These are phyloP conservation scores for Jackrogersella multiformis DNA, from an alignment of 495 filamentous ascomycete species.

Conservation along the genomic window DNA sequence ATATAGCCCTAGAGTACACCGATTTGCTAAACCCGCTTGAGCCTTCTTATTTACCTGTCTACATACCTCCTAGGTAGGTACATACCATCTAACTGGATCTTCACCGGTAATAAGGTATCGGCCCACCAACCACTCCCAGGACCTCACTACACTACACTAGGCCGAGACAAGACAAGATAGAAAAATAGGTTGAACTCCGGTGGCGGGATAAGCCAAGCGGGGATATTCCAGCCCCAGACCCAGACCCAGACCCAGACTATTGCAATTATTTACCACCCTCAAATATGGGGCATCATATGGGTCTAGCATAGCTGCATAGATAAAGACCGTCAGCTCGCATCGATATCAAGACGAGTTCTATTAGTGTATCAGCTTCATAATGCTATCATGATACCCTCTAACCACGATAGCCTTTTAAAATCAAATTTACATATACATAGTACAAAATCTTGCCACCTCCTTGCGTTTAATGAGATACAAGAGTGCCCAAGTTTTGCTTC, in stretches of 20 bases:
- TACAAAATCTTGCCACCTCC: neutral
- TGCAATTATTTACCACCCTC: constrained; percentile 10
- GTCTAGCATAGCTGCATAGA: neutral
- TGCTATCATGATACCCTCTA: neutral
- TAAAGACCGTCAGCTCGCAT: neutral
- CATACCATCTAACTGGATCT: neutral
- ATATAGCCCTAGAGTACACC: too few relatives aligned
- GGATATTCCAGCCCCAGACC: neutral
- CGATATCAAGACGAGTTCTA: neutral
- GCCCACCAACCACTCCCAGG: too few relatives aligned
- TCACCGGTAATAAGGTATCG: too few relatives aligned
- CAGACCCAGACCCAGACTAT: neutral
- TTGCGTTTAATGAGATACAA: neutral
- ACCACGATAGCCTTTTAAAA: neutral
- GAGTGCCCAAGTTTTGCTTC: neutral
- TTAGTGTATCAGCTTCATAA: neutral
- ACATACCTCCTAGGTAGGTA: too few relatives aligned
- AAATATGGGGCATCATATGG: constrained; percentile 7
- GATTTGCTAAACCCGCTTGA: too few relatives aligned
- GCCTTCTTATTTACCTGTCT: too few relatives aligned
- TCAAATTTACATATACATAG: neutral
- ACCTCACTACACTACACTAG: too few relatives aligned
- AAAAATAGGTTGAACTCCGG: too few relatives aligned
- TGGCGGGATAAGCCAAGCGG: too few relatives aligned
- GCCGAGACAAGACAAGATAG: too few relatives aligned